phyloP scores from a whole-genome alignment of 2,329 filamentous ascomycete genomes.

The Colletotrichum sp. region DNA sequence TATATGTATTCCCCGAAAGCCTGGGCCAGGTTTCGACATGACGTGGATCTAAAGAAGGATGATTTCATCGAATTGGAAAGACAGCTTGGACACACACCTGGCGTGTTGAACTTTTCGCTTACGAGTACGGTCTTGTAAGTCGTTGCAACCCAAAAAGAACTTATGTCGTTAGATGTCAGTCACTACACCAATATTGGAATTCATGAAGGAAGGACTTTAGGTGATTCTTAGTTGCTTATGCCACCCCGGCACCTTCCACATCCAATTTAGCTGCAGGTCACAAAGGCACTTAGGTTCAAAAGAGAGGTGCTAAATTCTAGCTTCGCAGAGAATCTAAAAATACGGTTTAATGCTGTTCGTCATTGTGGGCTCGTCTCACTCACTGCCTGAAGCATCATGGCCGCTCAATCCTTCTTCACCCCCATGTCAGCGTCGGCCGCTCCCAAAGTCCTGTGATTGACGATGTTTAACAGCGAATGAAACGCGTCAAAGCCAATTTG shows the following conservation, averaged over 20 bases:
- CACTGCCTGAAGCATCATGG: not conserved
- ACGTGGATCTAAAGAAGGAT: too few relatives aligned
- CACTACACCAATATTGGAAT: not conserved
- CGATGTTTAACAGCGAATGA: not conserved
- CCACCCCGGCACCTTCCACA: not conserved
- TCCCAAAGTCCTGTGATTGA: not conserved
- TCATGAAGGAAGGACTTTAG: not conserved
- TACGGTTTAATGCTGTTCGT: not conserved
- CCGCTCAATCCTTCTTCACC: not conserved
- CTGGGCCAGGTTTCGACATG: too few relatives aligned
- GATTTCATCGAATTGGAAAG: not conserved
- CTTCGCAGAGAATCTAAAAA: not conserved
- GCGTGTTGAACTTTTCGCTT: rapidly evolving
- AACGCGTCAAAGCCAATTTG: not conserved
- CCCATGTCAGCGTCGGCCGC: not conserved
- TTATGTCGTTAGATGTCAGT: not conserved
- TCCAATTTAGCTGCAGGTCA: not conserved
- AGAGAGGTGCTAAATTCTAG: rapidly evolving
- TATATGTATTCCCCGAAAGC: too few relatives aligned
- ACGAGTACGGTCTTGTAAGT: rapidly evolving
- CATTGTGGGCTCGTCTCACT: not conserved
- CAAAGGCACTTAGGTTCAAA: not conserved
- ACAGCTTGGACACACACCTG: not conserved
- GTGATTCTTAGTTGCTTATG: not conserved
- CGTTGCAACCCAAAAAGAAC: not conserved